Base-by-base conservation (phyloP, 345 rosid genomes). In the Hypericum androsaemum region DNA sequence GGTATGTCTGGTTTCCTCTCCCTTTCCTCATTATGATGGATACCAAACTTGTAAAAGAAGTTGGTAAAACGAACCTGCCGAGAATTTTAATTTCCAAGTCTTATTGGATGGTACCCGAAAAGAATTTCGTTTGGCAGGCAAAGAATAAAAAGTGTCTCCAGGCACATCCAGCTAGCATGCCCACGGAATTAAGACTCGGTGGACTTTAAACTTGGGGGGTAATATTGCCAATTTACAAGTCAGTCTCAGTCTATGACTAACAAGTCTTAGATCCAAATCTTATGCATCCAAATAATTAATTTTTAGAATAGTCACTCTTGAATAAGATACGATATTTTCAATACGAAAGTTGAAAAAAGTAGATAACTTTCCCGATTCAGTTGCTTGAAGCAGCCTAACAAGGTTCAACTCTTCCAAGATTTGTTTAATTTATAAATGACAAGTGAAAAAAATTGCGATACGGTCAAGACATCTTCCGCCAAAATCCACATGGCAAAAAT, bases 101-200 rank as follows among this genome's bases (percentile, higher is more conserved):
- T n/a, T 39, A 49, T 22, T 41, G 66, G 57, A 71, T 74, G 81
- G 88, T 80, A 61, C 77, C 87, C 77, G 53, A 53, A 54, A 53
- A n/a, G n/a, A 54, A 45, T 63, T 67, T 65, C 56, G 63, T 78
- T 56, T 60, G 70, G 60, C 71, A 64, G 58, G 61, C 57, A 37
- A 50, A 51, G 47, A 41, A 60, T 52, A 61, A 8, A 47, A 44
- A 38, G 55, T 54, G 52, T 49, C 60, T 57, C 58, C 63, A 62
- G 66, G 51, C 64, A 58, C 48, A 47, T 70, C 81, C 81, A 75
- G 80, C 81, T 64, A 58, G 80, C 75, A 65, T 59, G 58, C 53
- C 54, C 75, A 48, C 61, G 50, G 7, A 37, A 56, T 35, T 8
- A 54, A 63, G 61, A 36, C 41, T 37, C 57, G 41, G 39, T 43